These are phyloP conservation scores for Hypocreales sp. DNA, from an alignment of 2,329 filamentous ascomycete genomes.

Conservation along the genomic window DNA sequence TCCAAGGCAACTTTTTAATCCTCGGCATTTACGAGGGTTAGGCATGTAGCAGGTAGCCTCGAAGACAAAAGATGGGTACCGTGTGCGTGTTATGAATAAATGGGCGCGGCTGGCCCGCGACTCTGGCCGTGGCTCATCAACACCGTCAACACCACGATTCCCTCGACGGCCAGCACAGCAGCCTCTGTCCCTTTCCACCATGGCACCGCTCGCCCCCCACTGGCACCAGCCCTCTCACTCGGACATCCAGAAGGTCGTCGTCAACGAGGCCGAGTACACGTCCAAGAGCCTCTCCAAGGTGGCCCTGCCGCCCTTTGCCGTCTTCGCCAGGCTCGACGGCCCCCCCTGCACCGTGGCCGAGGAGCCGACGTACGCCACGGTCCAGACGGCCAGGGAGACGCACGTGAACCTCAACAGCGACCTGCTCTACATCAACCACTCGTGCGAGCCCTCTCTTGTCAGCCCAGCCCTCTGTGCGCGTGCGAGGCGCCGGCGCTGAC, in stretches of 20 bases:
- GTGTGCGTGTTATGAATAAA: too few relatives aligned
- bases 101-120: too few relatives aligned
- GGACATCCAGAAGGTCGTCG: constrained; percentile 38
- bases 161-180: background rate
- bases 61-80: too few relatives aligned
- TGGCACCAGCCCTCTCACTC: constrained; percentile 48
- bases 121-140: too few relatives aligned
- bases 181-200: background rate
- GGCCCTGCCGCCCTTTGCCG: constrained; percentile 41
- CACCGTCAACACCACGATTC: too few relatives aligned
- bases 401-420: constrained; percentile 52
- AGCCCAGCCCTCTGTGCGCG: constrained; percentile 14
- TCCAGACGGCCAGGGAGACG: constrained; percentile 38
- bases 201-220: constrained; percentile 41
- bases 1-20: too few relatives aligned
- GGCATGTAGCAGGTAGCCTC: too few relatives aligned
- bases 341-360: constrained; percentile 43
- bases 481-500: background rate
- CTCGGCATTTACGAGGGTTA: too few relatives aligned
- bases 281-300: constrained; percentile 44
- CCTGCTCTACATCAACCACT: constrained; percentile 53
- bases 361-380: constrained; percentile 46
- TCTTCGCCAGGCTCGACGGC: constrained; percentile 51
- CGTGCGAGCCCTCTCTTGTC: constrained; percentile 49
- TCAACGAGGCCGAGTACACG: constrained; percentile 37